phyloP scores from a whole-genome alignment of 148 eudicot genomes.

The Suaeda aralocaspica region DNA sequence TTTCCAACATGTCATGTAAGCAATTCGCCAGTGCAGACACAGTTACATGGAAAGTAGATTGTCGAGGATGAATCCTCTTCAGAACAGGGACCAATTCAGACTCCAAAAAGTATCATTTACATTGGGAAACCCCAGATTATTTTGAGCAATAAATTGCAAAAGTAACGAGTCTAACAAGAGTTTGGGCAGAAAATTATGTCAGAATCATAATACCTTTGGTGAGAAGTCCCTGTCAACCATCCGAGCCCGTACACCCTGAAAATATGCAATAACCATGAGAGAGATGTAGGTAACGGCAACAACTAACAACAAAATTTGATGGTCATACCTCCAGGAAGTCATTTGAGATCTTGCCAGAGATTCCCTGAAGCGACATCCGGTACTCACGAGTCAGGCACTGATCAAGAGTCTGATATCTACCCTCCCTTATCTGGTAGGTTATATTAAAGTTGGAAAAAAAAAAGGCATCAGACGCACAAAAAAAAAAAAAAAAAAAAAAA shows the following conservation, averaged over 20 bases:
- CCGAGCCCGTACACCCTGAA: slow-evolving; percentile 79
- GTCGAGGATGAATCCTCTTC: neutral
- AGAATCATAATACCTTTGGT: slow-evolving; percentile 61
- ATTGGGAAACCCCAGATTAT: too few relatives aligned
- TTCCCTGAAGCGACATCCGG: slow-evolving; percentile 72
- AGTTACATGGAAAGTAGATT: neutral
- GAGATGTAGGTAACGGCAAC: neutral
- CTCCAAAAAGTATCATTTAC: too few relatives aligned
- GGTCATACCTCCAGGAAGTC: slow-evolving; percentile 71
- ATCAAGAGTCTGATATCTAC: slow-evolving; percentile 76
- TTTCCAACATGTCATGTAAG: neutral
- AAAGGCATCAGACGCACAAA: neutral
- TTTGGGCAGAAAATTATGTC: neutral
- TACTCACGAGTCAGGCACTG: slow-evolving; percentile 84
- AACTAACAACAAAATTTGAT: neutral
- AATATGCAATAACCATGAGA: slow-evolving; percentile 9
- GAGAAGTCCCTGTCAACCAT: slow-evolving; percentile 73
- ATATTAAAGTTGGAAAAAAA: neutral
- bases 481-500: too few relatives aligned
- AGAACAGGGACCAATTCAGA: neutral
- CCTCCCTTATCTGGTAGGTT: slow-evolving; percentile 66
- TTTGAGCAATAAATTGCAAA: neutral
- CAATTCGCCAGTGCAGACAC: neutral
- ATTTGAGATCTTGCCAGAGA: slow-evolving; percentile 51
- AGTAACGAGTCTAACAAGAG: neutral